These are phyloP conservation scores for Podaxis mareebaensis DNA, from an alignment of 768 basidiomycete species.

Conservation along the genomic window DNA sequence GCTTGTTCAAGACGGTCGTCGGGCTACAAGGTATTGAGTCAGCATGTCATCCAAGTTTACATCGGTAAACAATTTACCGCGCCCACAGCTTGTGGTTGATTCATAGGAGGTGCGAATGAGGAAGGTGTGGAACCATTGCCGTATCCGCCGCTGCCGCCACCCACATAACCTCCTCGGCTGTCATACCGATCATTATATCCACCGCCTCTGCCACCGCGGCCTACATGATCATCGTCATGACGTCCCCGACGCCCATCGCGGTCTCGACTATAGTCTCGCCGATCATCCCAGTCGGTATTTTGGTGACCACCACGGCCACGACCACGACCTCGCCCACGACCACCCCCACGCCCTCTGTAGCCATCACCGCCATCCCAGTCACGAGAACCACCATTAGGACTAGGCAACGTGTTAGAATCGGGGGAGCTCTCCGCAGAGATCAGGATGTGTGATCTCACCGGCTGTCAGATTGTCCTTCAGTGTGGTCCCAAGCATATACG, in stretches of 20 bases:
- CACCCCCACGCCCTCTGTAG: conserved; percentile 35
- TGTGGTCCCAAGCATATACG: conserved; percentile 80
- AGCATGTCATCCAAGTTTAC: neutral
- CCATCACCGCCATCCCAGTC: conserved; percentile 50
- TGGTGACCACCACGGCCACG: conserved; percentile 37
- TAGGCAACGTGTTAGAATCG: neutral
- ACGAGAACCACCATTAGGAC: conserved; percentile 38
- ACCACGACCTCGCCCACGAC: conserved; percentile 44
- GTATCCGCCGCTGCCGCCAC: conserved; percentile 31
- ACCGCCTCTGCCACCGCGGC: conserved; percentile 32
- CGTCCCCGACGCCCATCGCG: conserved; percentile 44
- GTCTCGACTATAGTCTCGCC: conserved; percentile 45
- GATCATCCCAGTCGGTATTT: conserved; percentile 33
- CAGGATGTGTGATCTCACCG: conserved; percentile 17
- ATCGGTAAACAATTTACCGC: conserved; percentile 21
- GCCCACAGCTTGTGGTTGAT: conserved; percentile 26
- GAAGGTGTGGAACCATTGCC: conserved; percentile 20
- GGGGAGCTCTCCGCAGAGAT: neutral
- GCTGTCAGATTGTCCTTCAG: conserved; percentile 34
- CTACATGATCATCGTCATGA: conserved; percentile 39
- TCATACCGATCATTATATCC: conserved; percentile 49
- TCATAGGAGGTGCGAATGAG: conserved; percentile 32
- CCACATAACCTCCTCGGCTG: conserved; percentile 37
- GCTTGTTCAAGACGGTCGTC: conserved; percentile 90
- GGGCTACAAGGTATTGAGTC: conserved; percentile 34